phyloP scores from a whole-genome alignment of 495 filamentous ascomycete genomes.

The Amniculicola lignicola region DNA sequence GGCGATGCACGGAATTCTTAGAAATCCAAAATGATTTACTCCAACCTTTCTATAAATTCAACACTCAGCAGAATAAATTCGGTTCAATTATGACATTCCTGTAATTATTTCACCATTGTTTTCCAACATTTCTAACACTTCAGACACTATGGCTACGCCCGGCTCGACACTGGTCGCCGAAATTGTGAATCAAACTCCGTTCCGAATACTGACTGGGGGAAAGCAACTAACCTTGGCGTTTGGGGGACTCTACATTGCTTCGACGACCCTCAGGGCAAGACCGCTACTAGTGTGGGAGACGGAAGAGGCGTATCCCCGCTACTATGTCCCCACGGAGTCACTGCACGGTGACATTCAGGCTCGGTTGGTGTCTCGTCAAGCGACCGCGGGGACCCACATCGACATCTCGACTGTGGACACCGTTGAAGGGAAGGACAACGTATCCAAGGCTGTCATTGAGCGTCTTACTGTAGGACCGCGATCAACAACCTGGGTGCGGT shows the following conservation, averaged over 20 bases:
- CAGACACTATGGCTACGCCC: too few species aligned
- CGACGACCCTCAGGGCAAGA: slow-evolving; percentile 11
- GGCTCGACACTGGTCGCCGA: too few species aligned
- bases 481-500: slow-evolving; percentile 15
- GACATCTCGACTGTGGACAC: neutral
- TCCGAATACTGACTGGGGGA: neutral
- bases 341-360: slow-evolving; percentile 10
- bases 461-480: neutral
- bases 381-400: neutral
- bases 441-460: neutral
- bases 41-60: too few species aligned
- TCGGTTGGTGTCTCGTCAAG: neutral
- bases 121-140: too few species aligned
- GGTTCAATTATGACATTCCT: too few species aligned
- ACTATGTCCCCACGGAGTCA: slow-evolving; percentile 13
- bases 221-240: slow-evolving; percentile 16
- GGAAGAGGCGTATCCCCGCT: slow-evolving; percentile 7
- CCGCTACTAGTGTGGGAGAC: slow-evolving; percentile 17
- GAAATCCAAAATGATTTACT: too few species aligned
- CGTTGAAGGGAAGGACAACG: neutral
- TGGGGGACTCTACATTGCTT: slow-evolving; percentile 13
- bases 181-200: too few species aligned
- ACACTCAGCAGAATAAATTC: too few species aligned
- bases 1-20: too few species aligned
- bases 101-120: too few species aligned